Evolutionary conservation across 2,329 filamentous ascomycete genomes (phyloP), one percentile per base, ranked within the genome.

Genomic region (Colletotrichum cuscutae): DNA sequence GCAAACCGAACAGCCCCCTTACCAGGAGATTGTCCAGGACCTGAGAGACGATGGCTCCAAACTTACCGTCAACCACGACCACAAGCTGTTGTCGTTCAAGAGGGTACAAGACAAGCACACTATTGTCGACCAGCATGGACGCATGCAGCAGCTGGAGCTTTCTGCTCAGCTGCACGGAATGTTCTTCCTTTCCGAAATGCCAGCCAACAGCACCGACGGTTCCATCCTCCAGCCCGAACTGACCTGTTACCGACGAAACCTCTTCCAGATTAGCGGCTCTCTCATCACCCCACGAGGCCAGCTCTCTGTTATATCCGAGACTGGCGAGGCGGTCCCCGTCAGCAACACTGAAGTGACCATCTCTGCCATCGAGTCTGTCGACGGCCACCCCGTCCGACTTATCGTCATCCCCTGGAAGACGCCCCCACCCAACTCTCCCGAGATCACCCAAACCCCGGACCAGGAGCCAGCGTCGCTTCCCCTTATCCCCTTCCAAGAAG

Each of bases 371-470:
- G 96, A 98, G 81, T 98, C 96, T 1, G 95, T 98, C 19, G 96
- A 98, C 81, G 94, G 95, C 42, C 96, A 98, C 77, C 86, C 94
- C 0, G 95, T 98, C 56, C 96, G 97, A 77, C 92, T 98, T 74
- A 98, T 98, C 75, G 97, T 97, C 8, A 97, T 98, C 72, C 96
- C 96, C 1, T 98, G 96, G 96, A 98, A 98, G 86, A 98, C 95
- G 2, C 95, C 95, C 1, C 94, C 93, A 32, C 94, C 94, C 63
- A 94, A 92, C 82, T 90, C 92, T 4, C 88, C 91, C n/a, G 90
- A 93, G 75, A 86, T 91, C 71, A 87, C 84, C 74, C 90, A 92
- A 74, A 85, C 85, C 1, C 86, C 86, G 0, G 96, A 98, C 80
- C 95, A 96, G 79, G 96, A 98, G 80, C 96, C 96, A 5, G 90